Evolutionary conservation across 139 green algal species (phyloP), one percentile per base, ranked within the genome.

Genomic region (Eudorina sp.): DNA sequence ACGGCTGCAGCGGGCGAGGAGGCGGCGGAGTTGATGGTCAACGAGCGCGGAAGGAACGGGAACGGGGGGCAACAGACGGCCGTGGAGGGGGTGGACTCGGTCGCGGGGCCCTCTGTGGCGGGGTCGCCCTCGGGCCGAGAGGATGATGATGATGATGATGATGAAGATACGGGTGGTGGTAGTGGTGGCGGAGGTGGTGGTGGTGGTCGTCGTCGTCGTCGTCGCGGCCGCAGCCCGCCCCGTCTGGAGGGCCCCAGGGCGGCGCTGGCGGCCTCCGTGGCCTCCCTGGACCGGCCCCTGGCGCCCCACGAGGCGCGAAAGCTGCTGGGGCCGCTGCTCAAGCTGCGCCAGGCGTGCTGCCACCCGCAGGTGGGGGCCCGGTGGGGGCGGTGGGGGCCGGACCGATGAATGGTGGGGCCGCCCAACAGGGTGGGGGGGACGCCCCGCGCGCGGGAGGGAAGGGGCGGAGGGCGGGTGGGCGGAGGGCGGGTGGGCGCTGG

Each of bases 261-360:
- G 21, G 77, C 21, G 27, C 29, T 38, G 21, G 53, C 53, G 1
- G 31, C n/a, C n/a, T 51, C 48, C 3, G 45, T 93, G 1, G 31
- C n/a, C n/a, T 51, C 48, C 3, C 53, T 93, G 66, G 88, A 94
- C 84, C 85, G 53, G 38, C 72, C 72, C 29, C 85, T 92, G n/a
- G 13, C 51, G 34, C 60, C 46, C 21, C 34, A 46, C 36, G 62
- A 92, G 60, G 74, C 74, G 23, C 25, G n/a, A 45, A 66, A 69
- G 72, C 64, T 91, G 77, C 89, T 98, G 82, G 75, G 84, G 46
- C 92, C 93, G 34, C 90, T 98, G 88, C 89, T 98, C 69, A 91
- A 93, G 36, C 93, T 99, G 86, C 92, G 97, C 23, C 97, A 99
- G 90, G 97, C 97, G 5, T 97, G 94, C 91, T 97, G 95, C 92